Percentiles rank a stretch among this genome's conserved stretches.
Conservation (phyloP, 2,329 filamentous ascomycete genomes). For the Colletotrichum melonis region DNA sequence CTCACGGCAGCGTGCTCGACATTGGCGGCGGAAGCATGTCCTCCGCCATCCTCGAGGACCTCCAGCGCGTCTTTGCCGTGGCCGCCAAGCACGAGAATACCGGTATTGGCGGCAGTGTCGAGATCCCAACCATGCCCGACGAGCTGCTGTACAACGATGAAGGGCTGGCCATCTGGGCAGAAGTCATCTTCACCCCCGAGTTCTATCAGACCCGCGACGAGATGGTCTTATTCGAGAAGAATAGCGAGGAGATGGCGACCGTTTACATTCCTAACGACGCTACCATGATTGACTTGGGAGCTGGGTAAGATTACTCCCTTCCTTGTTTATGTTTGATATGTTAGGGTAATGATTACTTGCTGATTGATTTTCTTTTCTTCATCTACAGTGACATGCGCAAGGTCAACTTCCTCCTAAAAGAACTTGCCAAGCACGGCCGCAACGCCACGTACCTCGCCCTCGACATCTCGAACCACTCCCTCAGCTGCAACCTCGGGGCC, state of each 20-base stretch:
- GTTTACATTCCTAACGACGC: slow-evolving; percentile 42
- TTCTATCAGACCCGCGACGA: slow-evolving; percentile 57
- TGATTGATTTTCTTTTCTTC: not conserved
- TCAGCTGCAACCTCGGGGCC: slow-evolving; percentile 48
- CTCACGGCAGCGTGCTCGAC: slow-evolving; percentile 49
- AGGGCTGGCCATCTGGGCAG: slow-evolving; percentile 53
- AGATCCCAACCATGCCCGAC: slow-evolving; percentile 49
- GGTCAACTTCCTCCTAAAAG: slow-evolving; percentile 50
- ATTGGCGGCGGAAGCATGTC: slow-evolving; percentile 52
- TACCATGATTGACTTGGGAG: slow-evolving; percentile 53
- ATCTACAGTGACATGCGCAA: slow-evolving; percentile 52
- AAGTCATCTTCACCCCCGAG: slow-evolving; percentile 52
- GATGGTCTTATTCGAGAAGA: slow-evolving; percentile 47
- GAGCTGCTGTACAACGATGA: slow-evolving; percentile 53
- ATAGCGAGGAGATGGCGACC: slow-evolving; percentile 49
- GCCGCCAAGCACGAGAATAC: not conserved
- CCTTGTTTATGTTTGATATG: not conserved
- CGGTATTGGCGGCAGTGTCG: not conserved
- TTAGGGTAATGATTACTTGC: not conserved
- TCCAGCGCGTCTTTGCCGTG: slow-evolving; percentile 34
- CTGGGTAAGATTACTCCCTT: slow-evolving; percentile 48
- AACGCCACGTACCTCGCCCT: slow-evolving; percentile 51
- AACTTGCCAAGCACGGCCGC: slow-evolving; percentile 45
- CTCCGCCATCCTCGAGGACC: slow-evolving; percentile 41
- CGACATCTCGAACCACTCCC: slow-evolving; percentile 51